Evolutionary conservation across 1,284 basidiomycete species (phyloP).

Genomic region (Pascua sp.): DNA sequence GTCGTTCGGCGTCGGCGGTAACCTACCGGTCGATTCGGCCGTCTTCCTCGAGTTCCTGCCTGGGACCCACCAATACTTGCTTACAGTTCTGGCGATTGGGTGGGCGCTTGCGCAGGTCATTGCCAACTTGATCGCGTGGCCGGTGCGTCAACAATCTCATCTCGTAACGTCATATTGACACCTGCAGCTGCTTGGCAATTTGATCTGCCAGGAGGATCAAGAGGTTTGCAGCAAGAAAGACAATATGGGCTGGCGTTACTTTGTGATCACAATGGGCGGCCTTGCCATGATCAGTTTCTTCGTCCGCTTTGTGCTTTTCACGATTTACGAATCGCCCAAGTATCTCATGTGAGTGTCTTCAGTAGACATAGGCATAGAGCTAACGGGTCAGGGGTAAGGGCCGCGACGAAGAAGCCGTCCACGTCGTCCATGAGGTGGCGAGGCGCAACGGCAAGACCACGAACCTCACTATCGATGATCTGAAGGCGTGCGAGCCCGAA

Average conservation of each 20-base stretch:
- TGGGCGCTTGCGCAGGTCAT: conserved; percentile 59
- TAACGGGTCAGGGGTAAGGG: conserved; percentile 54
- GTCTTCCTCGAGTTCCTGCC: conserved; percentile 60
- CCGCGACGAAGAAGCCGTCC: conserved; percentile 59
- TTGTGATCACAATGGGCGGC: conserved; percentile 55
- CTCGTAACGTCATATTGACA: neutral
- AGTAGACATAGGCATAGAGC: conserved; percentile 59
- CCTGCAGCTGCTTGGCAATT: conserved; percentile 21
- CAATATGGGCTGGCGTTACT: conserved; percentile 52
- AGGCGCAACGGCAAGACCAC: conserved; percentile 55
- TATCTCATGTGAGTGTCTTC: conserved; percentile 38
- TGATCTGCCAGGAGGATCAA: conserved; percentile 14
- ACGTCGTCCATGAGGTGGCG: conserved; percentile 54
- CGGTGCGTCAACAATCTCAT: neutral
- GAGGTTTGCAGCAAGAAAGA: conserved; percentile 20
- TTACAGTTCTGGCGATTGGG: conserved; percentile 63
- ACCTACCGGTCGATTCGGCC: conserved; percentile 59
- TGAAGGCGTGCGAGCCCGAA: conserved; percentile 44
- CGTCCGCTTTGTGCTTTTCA: conserved; percentile 43
- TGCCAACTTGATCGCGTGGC: conserved; percentile 34
- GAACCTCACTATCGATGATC: conserved; percentile 54
- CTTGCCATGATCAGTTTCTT: conserved; percentile 52
- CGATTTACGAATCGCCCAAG: conserved; percentile 58
- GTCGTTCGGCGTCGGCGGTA: conserved; percentile 62
- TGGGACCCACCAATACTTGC: conserved; percentile 56